These are phyloP conservation scores for Parasitella parasitica DNA, from an alignment of 371 early-diverging fungal genomes.

Conservation along the genomic window DNA sequence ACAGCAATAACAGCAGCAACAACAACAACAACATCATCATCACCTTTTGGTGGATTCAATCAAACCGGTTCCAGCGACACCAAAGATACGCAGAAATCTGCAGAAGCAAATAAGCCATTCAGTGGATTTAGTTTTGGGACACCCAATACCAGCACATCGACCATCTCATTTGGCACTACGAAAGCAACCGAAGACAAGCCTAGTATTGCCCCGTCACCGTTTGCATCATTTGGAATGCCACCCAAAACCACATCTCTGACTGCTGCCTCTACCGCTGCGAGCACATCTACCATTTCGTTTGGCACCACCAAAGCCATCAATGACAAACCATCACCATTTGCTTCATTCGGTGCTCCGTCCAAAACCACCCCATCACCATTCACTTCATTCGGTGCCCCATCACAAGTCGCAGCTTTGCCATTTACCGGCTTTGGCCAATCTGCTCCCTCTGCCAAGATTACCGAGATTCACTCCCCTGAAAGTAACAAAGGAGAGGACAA, in stretches of 20 bases:
- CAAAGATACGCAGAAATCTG: not conserved
- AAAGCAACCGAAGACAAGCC: no score
- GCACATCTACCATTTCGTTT: not conserved
- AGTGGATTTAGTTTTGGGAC: not conserved
- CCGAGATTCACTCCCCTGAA: not conserved
- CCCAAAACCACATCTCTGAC: no score
- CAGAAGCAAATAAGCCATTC: not conserved
- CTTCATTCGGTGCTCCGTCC: not conserved
- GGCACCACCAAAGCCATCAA: not conserved
- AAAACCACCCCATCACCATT: not conserved
- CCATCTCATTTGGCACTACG: not conserved
- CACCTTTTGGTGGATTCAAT: not conserved
- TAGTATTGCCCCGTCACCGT: no score
- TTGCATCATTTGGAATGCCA: no score
- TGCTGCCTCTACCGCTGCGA: no score
- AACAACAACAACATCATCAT: not conserved
- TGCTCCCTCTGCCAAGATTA: not conserved
- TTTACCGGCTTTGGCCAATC: slow-evolving; percentile 4
- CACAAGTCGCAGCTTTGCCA: not conserved
- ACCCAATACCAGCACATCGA: not conserved
- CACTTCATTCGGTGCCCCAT: not conserved
- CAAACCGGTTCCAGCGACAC: not conserved
- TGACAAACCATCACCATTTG: not conserved
- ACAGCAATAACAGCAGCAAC: no score
- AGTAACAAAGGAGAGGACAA: not conserved